Percentiles rank a stretch among this genome's conserved stretches.
Conservation (phyloP, 257 asterid genomes). For the Capsicum baccatum region DNA sequence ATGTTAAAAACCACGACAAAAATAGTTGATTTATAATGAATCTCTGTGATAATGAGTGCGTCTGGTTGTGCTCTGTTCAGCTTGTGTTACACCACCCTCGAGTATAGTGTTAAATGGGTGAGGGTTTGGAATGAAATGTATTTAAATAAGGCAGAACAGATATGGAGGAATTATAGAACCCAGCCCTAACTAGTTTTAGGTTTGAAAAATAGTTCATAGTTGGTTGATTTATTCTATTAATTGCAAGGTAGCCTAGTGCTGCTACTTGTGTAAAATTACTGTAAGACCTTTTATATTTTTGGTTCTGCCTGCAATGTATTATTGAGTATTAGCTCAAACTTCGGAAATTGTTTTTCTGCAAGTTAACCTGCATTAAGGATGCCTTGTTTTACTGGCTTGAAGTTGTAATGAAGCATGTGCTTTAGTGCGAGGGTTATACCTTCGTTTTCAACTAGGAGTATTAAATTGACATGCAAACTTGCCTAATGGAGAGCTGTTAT, state of each 20-base stretch:
- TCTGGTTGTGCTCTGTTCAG: background rate
- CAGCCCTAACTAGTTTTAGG: background rate
- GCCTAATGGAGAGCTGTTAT: slow-evolving; percentile 28
- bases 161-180: background rate
- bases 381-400: slow-evolving; percentile 2
- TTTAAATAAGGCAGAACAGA: slow-evolving; percentile 17
- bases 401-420: background rate
- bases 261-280: slow-evolving; percentile 3
- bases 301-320: background rate
- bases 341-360: background rate
- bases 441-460: background rate
- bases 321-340: background rate
- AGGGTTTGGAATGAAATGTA: background rate
- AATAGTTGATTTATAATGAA: background rate
- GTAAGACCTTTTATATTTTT: background rate
- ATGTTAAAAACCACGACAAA: background rate
- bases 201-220: background rate
- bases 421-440: background rate
- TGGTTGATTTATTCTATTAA: background rate
- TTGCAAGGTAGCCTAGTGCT: background rate
- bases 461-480: background rate
- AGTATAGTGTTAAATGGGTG: background rate
- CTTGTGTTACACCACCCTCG: background rate
- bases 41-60: background rate
- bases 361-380: background rate